Evolutionary conservation across 1,139 yeast species (phyloP).

Genomic region (Hansenula sp.): DNA sequence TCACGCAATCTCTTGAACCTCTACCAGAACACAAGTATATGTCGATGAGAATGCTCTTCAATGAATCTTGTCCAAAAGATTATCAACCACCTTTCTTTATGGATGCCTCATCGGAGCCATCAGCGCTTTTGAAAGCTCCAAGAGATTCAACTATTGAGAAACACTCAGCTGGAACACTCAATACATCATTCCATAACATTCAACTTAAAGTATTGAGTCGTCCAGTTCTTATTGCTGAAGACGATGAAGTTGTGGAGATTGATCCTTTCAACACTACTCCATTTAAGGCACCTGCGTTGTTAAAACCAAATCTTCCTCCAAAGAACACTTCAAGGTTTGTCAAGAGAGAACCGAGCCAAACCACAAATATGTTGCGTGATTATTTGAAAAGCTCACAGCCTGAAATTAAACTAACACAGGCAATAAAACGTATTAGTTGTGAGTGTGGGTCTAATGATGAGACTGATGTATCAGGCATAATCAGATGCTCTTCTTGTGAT

Average conservation of each 20-base stretch:
- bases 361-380: slow-evolving; percentile 25
- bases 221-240: not conserved
- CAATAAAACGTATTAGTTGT: slow-evolving; percentile 17
- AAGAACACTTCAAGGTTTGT: not conserved
- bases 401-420: slow-evolving; percentile 26
- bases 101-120: slow-evolving; percentile 35
- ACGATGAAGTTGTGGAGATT: slow-evolving; percentile 10
- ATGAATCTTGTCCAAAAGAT: slow-evolving; percentile 38
- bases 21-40: slow-evolving; percentile 41
- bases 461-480: slow-evolving; percentile 1
- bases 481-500: slow-evolving; percentile 24
- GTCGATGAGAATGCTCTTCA: slow-evolving; percentile 43
- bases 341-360: slow-evolving; percentile 24
- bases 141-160: slow-evolving; percentile 6
- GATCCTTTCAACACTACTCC: slow-evolving; percentile 28
- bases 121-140: slow-evolving; percentile 26
- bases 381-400: slow-evolving; percentile 23
- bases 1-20: slow-evolving; percentile 48
- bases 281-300: not conserved
- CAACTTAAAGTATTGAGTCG: slow-evolving; percentile 18
- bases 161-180: slow-evolving; percentile 12
- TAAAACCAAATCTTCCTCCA: not conserved
- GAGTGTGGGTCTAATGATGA: slow-evolving; percentile 26
- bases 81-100: slow-evolving; percentile 46
- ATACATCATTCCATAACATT: slow-evolving; percentile 14